A percentile compares a stretch with the other conserved stretches of the same genome.
phyloP scores from a whole-genome alignment of 2,329 filamentous ascomycete genomes.

The Trichophaea hybrida region DNA sequence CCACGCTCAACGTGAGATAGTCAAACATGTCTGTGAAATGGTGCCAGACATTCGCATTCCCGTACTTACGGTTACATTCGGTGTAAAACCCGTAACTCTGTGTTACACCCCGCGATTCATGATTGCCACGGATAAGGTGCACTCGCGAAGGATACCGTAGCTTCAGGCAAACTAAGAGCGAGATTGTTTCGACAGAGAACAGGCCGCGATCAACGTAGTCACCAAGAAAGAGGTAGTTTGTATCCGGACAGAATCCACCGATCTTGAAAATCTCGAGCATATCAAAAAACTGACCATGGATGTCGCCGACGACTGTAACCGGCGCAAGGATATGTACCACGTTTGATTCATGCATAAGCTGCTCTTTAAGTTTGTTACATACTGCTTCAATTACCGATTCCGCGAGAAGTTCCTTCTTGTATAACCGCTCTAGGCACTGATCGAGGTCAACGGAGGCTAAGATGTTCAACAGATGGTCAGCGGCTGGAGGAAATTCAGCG shows the following conservation, averaged over 20 bases:
- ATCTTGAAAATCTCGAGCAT: conserved; percentile 99
- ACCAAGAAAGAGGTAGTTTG: conserved; percentile 93
- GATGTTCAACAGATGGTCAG: not conserved
- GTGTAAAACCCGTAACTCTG: conserved; percentile 99
- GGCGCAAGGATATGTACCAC: conserved; percentile 93
- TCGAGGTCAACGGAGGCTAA: conserved; percentile 62
- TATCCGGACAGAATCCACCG: conserved; percentile 91
- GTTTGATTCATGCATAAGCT: conserved; percentile 99
- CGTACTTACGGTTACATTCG: conserved; percentile 94
- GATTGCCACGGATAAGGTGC: conserved; percentile 91
- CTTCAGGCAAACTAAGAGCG: conserved; percentile 90
- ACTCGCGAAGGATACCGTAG: conserved; percentile 91
- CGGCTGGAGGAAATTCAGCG: not conserved
- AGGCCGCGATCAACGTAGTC: conserved; percentile 98
- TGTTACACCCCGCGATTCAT: conserved; percentile 92
- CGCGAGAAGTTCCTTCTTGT: conserved; percentile 90
- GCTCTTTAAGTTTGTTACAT: conserved; percentile 97
- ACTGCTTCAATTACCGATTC: conserved; percentile 98
- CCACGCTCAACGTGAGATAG: conserved; percentile 87
- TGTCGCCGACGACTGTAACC: conserved; percentile 94
- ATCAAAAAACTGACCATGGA: conserved; percentile 97
- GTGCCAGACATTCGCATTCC: conserved; percentile 97
- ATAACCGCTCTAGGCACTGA: conserved; percentile 92
- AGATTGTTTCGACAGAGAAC: conserved; percentile 98
- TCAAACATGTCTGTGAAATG: conserved; percentile 99